Conservation (phyloP, 768 basidiomycete species). For the Pholiota molesta region DNA sequence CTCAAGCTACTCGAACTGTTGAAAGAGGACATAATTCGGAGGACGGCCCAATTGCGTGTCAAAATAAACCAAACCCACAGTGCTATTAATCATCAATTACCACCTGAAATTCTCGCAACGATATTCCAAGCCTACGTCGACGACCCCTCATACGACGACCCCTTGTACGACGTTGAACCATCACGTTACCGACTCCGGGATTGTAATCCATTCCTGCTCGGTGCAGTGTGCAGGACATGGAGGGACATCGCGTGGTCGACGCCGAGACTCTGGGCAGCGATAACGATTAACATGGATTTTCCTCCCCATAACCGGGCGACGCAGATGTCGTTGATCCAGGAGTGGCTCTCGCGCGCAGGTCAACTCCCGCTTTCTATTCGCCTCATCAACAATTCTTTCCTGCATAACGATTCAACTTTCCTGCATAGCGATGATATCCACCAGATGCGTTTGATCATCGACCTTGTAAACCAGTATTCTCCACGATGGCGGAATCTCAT, state of each 20-base stretch:
- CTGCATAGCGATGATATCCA: background rate
- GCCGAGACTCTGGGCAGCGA: conserved; percentile 10
- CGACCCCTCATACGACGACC: conserved; percentile 2
- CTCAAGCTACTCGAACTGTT: conserved; percentile 4
- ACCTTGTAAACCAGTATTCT: conserved; percentile 5
- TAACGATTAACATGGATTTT: background rate
- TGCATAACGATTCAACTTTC: background rate
- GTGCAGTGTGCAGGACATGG: conserved; percentile 15
- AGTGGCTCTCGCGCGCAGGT: conserved; percentile 11
- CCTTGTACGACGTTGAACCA: background rate
- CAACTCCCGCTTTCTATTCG: conserved; percentile 13
- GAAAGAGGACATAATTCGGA: conserved; percentile 2
- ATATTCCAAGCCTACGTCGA: conserved; percentile 4
- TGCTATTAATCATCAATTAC: conserved; percentile 2
- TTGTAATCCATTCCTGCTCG: conserved; percentile 4
- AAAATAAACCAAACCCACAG: conserved; percentile 7
- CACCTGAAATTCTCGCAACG: conserved; percentile 3
- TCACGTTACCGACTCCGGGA: background rate
- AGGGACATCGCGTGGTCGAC: conserved; percentile 16
- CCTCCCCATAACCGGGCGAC: background rate
- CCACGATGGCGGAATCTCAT: conserved; percentile 4
- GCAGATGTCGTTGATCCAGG: background rate
- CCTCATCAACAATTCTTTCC: background rate
- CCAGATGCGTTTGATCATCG: background rate
- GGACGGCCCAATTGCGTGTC: conserved; percentile 5